Conservation (phyloP, 805 yeast genomes). For the Starmerella floricola region DNA sequence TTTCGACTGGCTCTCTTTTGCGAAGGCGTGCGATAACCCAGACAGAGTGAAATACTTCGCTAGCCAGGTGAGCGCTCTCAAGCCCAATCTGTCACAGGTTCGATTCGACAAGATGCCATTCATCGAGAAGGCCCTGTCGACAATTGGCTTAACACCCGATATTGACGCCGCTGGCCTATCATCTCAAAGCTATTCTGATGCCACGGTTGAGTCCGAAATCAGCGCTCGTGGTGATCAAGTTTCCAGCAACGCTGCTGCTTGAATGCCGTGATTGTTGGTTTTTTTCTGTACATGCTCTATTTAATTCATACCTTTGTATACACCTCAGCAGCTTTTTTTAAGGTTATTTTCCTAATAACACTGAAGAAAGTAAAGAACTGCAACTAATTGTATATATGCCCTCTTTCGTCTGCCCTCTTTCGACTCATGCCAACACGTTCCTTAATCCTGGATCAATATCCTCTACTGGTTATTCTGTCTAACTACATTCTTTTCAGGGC, state of each 20-base stretch:
- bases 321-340: too few species aligned
- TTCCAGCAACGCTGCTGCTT: not conserved
- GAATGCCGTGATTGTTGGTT: too few species aligned
- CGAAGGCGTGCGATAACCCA: constrained; percentile 19
- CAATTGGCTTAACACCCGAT: not conserved
- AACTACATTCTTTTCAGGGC: constrained; percentile 16
- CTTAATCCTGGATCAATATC: not conserved
- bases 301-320: too few species aligned
- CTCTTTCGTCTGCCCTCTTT: too few species aligned
- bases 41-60: constrained; percentile 14
- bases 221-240: not conserved
- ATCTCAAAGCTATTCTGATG: not conserved
- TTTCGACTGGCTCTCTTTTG: constrained; percentile 22
- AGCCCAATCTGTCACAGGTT: not conserved
- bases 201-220: constrained; percentile 7
- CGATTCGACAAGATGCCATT: constrained; percentile 1
- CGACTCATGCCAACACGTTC: too few species aligned
- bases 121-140: constrained; percentile 1
- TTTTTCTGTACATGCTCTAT: too few species aligned
- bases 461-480: not conserved
- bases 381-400: too few species aligned
- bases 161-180: not conserved
- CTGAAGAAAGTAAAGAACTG: too few species aligned
- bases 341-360: too few species aligned
- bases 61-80: constrained; percentile 2